phyloP scores from a whole-genome alignment of 2,329 filamentous ascomycete species.

The Atkinsonella texensis region DNA sequence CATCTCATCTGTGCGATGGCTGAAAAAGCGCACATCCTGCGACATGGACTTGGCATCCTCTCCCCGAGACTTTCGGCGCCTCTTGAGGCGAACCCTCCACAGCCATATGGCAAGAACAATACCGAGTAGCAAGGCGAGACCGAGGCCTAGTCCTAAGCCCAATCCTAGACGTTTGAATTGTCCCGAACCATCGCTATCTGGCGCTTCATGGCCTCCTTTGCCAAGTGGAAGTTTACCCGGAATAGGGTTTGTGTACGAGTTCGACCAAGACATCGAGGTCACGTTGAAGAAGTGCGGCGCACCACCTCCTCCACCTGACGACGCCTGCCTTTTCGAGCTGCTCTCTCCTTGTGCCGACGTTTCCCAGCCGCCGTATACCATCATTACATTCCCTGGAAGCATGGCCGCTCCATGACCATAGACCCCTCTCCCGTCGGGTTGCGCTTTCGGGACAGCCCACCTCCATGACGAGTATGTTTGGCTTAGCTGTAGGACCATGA shows the following conservation, averaged over 20 bases:
- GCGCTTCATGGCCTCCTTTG: slow-evolving; percentile 10
- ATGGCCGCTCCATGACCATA: slow-evolving; percentile 54
- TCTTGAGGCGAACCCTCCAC: slow-evolving; percentile 31
- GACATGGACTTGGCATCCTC: slow-evolving; percentile 35
- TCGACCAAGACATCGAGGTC: slow-evolving; percentile 41
- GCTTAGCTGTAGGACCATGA: slow-evolving; percentile 65
- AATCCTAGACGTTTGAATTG: slow-evolving; percentile 34
- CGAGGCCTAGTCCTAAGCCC: slow-evolving; percentile 52
- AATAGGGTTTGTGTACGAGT: slow-evolving; percentile 36
- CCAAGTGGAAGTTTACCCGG: slow-evolving; percentile 1
- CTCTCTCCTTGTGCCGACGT: slow-evolving; percentile 23
- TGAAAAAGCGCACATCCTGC: slow-evolving; percentile 36
- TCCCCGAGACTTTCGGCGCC: slow-evolving; percentile 27
- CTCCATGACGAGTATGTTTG: slow-evolving; percentile 63
- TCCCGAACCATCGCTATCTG: slow-evolving; percentile 10
- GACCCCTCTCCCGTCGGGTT: slow-evolving; percentile 34
- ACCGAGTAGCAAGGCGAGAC: slow-evolving; percentile 33
- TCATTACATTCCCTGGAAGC: slow-evolving; percentile 55
- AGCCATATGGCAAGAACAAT: slow-evolving; percentile 37
- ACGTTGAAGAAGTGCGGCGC: slow-evolving; percentile 41
- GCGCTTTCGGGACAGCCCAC: slow-evolving; percentile 51
- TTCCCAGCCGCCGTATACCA: slow-evolving; percentile 51
- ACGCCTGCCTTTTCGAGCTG: slow-evolving; percentile 22
- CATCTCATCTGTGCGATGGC: slow-evolving; percentile 35
- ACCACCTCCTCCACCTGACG: slow-evolving; percentile 4